Percentiles rank a stretch among this genome's conserved stretches.
These are phyloP conservation scores for Starmerella sp. DNA, from an alignment of 805 yeast species.

Conservation along the genomic window DNA sequence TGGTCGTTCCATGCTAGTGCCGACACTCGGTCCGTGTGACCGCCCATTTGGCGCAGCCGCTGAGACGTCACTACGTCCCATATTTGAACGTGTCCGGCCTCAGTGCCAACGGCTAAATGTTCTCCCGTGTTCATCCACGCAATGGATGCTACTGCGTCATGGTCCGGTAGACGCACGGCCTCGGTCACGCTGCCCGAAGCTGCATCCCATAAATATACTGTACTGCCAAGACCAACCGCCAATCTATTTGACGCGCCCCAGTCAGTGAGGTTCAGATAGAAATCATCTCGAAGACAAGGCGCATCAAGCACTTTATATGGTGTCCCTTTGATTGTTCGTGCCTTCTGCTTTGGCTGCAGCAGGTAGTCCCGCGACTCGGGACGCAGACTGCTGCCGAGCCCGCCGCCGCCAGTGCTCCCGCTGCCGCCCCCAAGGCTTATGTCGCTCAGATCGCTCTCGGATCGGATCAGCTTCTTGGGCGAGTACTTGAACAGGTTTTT, in stretches of 20 bases:
- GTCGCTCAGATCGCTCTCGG: constrained; percentile 18
- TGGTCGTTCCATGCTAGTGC: constrained; percentile 93
- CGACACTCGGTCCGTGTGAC: constrained; percentile 75
- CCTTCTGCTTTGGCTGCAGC: constrained; percentile 69
- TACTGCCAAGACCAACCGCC: constrained; percentile 81
- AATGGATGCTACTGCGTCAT: constrained; percentile 68
- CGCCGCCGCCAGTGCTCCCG: constrained; percentile 46
- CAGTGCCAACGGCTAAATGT: constrained; percentile 87
- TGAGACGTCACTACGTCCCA: constrained; percentile 82
- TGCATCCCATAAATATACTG: constrained; percentile 88
- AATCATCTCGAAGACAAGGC: constrained; percentile 88
- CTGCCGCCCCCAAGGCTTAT: constrained; percentile 14
- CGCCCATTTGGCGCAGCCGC: constrained; percentile 83
- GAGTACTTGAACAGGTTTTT: constrained; percentile 33
- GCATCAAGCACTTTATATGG: constrained; percentile 94
- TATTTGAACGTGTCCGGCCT: constrained; percentile 76
- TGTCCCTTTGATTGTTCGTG: constrained; percentile 67
- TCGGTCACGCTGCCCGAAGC: constrained; percentile 70
- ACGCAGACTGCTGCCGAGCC: constrained; percentile 59
- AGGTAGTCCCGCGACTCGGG: constrained; percentile 73
- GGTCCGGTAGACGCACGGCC: constrained; percentile 58
- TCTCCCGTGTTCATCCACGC: constrained; percentile 94
- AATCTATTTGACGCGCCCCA: constrained; percentile 87
- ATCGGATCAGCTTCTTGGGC: constrained; percentile 11
- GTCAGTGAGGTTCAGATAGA: constrained; percentile 80